These are phyloP conservation scores for Axilococcus clingmanii DNA, from an alignment of 139 green algal species.

Conservation along the genomic window DNA sequence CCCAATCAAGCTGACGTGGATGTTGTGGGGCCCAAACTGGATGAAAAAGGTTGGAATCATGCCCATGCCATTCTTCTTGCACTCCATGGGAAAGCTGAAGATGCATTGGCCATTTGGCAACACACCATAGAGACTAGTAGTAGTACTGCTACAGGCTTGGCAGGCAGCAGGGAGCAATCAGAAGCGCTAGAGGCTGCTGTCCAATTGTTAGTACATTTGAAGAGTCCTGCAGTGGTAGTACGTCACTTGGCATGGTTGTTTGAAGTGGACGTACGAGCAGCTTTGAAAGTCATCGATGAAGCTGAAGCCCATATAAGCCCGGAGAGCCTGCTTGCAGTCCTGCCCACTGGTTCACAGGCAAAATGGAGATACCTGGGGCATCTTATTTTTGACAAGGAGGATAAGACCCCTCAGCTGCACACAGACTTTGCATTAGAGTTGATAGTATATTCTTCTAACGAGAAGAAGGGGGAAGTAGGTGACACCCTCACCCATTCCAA, in stretches of 20 bases:
- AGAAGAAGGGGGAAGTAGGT: too few relatives aligned
- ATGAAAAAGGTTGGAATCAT: slow-evolving; percentile 16
- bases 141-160: neutral
- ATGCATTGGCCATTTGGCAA: slow-evolving; percentile 30
- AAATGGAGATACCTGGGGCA: slow-evolving; percentile 1
- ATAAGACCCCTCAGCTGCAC: slow-evolving; percentile 22
- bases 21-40: slow-evolving; percentile 2
- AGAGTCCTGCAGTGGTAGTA: neutral
- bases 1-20: slow-evolving; percentile 13
- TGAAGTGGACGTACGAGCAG: neutral
- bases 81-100: slow-evolving; percentile 6
- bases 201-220: neutral
- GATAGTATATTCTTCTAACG: too few relatives aligned
- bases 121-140: neutral
- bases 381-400: neutral
- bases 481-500: too few relatives aligned
- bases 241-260: neutral
- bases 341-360: neutral
- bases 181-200: too few relatives aligned
- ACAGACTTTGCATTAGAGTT: slow-evolving; percentile 41
- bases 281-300: neutral
- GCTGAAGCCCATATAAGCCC: too few relatives aligned
- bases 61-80: slow-evolving; percentile 29
- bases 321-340: too few relatives aligned
- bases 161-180: too few relatives aligned